Evolutionary conservation across 441 rosid genomes (phyloP).

Genomic region (Dalechampia spathulata): DNA sequence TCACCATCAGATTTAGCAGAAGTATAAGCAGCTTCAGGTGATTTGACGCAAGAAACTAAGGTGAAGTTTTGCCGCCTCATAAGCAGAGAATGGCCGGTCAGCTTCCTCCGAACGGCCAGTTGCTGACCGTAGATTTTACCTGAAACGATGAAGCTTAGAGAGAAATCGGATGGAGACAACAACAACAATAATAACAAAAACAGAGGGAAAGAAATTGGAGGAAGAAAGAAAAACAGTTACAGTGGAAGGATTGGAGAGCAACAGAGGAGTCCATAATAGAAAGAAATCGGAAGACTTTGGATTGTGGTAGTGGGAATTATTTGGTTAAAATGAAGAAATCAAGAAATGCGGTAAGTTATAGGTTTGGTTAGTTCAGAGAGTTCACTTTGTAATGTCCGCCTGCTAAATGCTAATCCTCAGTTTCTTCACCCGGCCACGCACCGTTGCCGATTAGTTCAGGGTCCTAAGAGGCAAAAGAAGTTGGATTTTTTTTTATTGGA

Average conservation of each 20-base stretch:
- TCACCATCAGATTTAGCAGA: conserved; percentile 43
- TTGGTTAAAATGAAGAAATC: background rate
- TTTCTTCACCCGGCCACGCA: conserved; percentile 15
- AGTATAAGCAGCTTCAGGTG: conserved; percentile 41
- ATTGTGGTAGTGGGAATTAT: background rate
- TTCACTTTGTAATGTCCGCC: conserved; percentile 41
- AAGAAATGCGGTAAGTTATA: no score
- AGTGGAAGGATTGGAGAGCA: conserved; percentile 50
- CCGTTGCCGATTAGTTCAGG: background rate
- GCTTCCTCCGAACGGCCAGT: conserved; percentile 23
- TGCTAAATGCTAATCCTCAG: conserved; percentile 16
- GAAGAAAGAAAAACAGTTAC: conserved; percentile 25
- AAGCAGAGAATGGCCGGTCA: conserved; percentile 14
- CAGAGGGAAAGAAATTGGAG: background rate
- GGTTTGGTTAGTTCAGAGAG: conserved; percentile 11
- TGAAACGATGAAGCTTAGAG: background rate
- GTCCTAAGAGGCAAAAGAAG: no score
- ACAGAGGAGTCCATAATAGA: conserved; percentile 60
- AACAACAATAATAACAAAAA: no score
- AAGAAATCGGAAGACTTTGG: background rate
- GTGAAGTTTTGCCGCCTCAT: conserved; percentile 18
- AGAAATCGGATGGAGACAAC: conserved; percentile 10
- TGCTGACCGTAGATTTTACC: conserved; percentile 28
- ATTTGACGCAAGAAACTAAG: conserved; percentile 32
- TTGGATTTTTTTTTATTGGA: no score